phyloP scores from a whole-genome alignment of 495 filamentous ascomycete genomes.

The Penicillium ochrochloron region DNA sequence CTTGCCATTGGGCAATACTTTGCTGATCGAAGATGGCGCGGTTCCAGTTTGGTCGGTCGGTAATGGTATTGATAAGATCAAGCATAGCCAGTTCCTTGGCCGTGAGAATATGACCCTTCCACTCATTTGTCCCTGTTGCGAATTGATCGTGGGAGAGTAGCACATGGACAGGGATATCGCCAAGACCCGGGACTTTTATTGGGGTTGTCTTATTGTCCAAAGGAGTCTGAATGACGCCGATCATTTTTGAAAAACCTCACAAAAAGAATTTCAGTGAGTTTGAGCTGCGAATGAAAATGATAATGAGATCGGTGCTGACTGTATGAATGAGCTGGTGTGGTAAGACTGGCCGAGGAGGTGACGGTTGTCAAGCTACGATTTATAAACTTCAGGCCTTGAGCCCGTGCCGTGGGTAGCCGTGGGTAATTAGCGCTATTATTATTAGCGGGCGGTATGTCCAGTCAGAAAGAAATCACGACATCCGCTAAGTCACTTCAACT shows the following conservation, averaged over 20 bases:
- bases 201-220: constrained; percentile 14
- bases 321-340: no score
- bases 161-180: constrained; percentile 14
- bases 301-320: no score
- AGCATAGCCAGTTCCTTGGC: constrained; percentile 41
- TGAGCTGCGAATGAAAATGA: no score
- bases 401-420: no score
- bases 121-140: constrained; percentile 14
- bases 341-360: no score
- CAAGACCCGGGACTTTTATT: constrained; percentile 16
- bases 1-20: constrained; percentile 11
- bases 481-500: no score
- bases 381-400: no score
- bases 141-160: constrained; percentile 13
- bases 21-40: constrained; percentile 12
- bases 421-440: no score
- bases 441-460: no score
- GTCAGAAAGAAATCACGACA: no score
- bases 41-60: constrained; percentile 51
- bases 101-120: constrained; percentile 21
- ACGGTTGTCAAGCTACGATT: no score
- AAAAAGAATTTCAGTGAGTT: no score
- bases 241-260: neutral
- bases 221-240: neutral
- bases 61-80: constrained; percentile 37